phyloP scores from a whole-genome alignment of 176 grass and related monocot genomes.

The Chrysopogon serrulatus region DNA sequence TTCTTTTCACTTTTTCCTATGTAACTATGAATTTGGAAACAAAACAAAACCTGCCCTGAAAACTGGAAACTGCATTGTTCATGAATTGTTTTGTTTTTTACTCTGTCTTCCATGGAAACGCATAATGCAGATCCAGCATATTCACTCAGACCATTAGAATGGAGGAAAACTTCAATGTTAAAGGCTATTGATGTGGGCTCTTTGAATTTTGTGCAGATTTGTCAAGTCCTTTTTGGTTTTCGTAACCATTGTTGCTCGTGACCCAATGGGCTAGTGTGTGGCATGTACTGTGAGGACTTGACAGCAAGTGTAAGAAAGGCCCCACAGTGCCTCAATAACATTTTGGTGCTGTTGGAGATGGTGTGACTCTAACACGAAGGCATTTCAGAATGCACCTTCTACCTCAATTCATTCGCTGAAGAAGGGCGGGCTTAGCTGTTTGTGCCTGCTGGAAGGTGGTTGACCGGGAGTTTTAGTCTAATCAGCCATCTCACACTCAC shows the following conservation, averaged over 20 bases:
- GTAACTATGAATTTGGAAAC: not conserved
- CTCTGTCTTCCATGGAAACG: not conserved
- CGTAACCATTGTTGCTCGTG: slow-evolving; percentile 6
- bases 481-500: slow-evolving; percentile 87
- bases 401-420: slow-evolving; percentile 91
- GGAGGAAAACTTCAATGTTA: not conserved
- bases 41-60: not conserved
- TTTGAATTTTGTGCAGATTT: slow-evolving; percentile 34
- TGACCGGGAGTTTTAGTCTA: slow-evolving; percentile 87
- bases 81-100: not conserved
- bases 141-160: not conserved
- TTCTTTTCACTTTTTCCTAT: not conserved
- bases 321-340: slow-evolving; percentile 85
- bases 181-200: not conserved
- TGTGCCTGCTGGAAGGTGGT: slow-evolving; percentile 92
- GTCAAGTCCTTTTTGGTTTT: slow-evolving; percentile 35
- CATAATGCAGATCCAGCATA: not conserved
- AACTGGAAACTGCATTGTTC: not conserved
- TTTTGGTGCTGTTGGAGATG: slow-evolving; percentile 90
- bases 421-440: slow-evolving; percentile 78
- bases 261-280: slow-evolving; percentile 20
- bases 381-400: slow-evolving; percentile 93
- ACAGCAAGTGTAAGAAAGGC: slow-evolving; percentile 41
- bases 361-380: slow-evolving; percentile 80
- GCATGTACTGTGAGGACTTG: slow-evolving; percentile 63